Evolutionary conservation across 306 rosid species (phyloP).

Genomic region (Pyrus pyrifolia): DNA sequence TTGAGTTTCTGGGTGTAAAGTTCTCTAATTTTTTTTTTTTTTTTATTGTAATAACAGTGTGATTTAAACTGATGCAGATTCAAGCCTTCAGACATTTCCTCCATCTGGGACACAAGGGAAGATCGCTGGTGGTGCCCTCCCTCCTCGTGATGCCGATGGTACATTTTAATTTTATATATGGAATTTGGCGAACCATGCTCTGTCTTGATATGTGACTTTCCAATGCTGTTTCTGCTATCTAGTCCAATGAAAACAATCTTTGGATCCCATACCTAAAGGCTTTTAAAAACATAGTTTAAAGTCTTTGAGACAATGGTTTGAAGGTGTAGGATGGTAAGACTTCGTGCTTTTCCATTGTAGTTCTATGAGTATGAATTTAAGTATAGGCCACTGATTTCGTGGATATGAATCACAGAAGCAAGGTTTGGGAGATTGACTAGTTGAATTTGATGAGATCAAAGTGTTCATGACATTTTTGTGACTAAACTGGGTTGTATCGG

Average conservation of each 20-base stretch:
- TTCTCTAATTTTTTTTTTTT: not conserved
- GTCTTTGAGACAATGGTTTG: not conserved
- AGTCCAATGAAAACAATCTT: not conserved
- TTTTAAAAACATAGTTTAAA: not conserved
- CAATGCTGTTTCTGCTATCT: not conserved
- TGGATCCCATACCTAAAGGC: not conserved
- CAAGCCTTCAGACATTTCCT: slow-evolving; percentile 91
- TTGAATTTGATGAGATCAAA: not conserved
- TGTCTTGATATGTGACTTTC: not conserved
- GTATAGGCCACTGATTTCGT: not conserved
- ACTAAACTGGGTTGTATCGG: not conserved
- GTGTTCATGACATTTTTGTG: not conserved
- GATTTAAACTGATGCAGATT: slow-evolving; percentile 40
- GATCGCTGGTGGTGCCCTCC: slow-evolving; percentile 61
- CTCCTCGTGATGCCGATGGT: slow-evolving; percentile 95
- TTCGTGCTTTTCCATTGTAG: not conserved
- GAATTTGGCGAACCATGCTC: not conserved
- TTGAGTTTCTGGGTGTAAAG: not conserved
- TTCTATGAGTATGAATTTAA: not conserved
- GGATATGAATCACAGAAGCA: not conserved
- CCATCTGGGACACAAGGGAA: slow-evolving; percentile 77
- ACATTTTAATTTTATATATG: not conserved
- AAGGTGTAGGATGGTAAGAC: not conserved
- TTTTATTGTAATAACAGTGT: not conserved
- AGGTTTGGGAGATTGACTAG: not conserved